Evolutionary conservation across 2,329 filamentous ascomycete genomes (phyloP).

Genomic region (Domatiomyces catenatus): DNA sequence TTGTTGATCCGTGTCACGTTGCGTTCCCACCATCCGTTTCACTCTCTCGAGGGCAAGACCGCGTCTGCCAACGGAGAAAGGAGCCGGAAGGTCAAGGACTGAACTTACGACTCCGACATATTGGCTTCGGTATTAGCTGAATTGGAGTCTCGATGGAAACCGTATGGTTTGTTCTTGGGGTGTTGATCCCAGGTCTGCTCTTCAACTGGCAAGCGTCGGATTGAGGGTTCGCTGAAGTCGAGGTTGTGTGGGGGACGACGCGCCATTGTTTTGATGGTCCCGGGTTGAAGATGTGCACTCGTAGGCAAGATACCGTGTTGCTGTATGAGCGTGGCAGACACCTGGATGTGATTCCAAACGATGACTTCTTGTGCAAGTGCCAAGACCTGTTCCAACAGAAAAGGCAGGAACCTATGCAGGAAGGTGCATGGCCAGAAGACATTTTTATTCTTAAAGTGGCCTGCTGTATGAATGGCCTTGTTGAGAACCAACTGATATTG

Average conservation of each 20-base stretch:
- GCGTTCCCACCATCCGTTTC: neutral
- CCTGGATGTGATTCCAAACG: too few relatives aligned
- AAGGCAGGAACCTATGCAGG: neutral
- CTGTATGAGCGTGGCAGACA: neutral
- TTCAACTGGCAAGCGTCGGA: neutral
- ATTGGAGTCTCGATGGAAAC: slow-evolving; percentile 1
- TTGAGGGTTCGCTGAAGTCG: neutral
- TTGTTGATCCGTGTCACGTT: too few relatives aligned
- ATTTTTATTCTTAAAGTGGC: neutral
- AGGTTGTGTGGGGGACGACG: neutral
- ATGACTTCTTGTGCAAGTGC: neutral
- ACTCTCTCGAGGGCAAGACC: neutral
- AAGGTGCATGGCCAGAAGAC: neutral
- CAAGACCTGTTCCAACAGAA: neutral
- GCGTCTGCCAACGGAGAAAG: neutral
- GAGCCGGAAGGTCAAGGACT: neutral
- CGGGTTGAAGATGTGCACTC: neutral
- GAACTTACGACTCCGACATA: slow-evolving; percentile 3
- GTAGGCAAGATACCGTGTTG: neutral
- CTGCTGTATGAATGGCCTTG: neutral
- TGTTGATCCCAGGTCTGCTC: slow-evolving; percentile 2
- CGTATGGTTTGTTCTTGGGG: slow-evolving; percentile 4
- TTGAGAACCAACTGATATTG: neutral
- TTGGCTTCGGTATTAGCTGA: slow-evolving; percentile 1
- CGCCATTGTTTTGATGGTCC: neutral